phyloP scores from a whole-genome alignment of 176 grass and related monocot genomes.

The Carex myosuroides region DNA sequence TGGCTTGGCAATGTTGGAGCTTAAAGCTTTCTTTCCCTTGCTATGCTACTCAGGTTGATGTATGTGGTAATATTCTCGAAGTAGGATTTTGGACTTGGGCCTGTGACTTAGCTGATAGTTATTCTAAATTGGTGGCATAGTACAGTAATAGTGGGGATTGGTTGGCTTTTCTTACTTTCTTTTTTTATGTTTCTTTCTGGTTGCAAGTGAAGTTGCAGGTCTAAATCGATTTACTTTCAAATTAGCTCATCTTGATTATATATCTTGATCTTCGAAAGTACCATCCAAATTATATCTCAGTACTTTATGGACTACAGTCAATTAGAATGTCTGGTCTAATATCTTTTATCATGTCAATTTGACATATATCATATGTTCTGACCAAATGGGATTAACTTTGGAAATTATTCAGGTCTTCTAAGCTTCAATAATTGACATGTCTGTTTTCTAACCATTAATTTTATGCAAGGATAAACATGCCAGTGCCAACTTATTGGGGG shows the following conservation, averaged over 20 bases:
- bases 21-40: slow-evolving; percentile 2
- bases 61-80: neutral
- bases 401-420: neutral
- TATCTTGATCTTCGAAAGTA: neutral
- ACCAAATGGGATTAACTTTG: neutral
- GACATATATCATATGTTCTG: neutral
- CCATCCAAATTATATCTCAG: neutral
- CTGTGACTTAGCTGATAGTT: neutral
- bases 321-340: neutral
- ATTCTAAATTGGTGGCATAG: neutral
- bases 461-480: neutral
- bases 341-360: neutral
- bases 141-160: neutral
- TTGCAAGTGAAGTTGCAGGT: neutral
- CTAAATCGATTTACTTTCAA: neutral
- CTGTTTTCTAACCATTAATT: neutral
- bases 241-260: neutral
- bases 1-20: slow-evolving; percentile 71
- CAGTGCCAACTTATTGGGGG: neutral
- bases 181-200: neutral
- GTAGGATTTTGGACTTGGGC: neutral
- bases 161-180: neutral
- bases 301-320: neutral
- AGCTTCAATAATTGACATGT: neutral
- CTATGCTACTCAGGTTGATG: neutral